These are phyloP conservation scores for Hymenoscyphus occultus DNA, from an alignment of 2,329 filamentous ascomycete genomes.

Conservation along the genomic window DNA sequence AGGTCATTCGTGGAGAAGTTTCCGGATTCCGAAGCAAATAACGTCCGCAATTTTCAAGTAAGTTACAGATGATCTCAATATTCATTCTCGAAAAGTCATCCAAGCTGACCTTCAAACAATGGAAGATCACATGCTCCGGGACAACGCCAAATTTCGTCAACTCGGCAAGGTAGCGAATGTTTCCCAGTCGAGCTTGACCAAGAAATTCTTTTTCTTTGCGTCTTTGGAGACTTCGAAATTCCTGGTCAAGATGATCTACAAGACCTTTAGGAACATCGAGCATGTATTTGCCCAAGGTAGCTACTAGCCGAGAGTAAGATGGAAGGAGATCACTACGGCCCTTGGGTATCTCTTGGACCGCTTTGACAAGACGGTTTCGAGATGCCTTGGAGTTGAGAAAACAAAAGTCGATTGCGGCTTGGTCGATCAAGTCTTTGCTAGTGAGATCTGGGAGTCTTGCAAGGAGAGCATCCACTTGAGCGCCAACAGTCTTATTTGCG, in stretches of 20 bases:
- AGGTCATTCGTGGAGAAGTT: conserved; percentile 87
- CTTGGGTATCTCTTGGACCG: conserved; percentile 90
- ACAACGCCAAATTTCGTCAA: conserved; percentile 97
- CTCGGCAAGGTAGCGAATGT: conserved; percentile 96
- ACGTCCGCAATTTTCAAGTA: conserved; percentile 93
- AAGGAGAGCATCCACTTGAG: conserved; percentile 89
- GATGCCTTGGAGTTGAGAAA: conserved; percentile 98
- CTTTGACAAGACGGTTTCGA: conserved; percentile 88
- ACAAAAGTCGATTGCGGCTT: conserved; percentile 93
- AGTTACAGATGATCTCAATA: conserved; percentile 95
- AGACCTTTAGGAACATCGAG: conserved; percentile 89
- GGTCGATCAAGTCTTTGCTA: conserved; percentile 86
- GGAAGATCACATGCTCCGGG: conserved; percentile 97
- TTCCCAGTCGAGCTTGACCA: conserved; percentile 87
- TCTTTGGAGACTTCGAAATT: conserved; percentile 93
- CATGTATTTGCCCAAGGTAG: conserved; percentile 91
- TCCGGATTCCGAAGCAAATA: conserved; percentile 91
- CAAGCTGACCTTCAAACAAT: conserved; percentile 94
- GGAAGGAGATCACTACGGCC: conserved; percentile 88
- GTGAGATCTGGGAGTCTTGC: conserved; percentile 86
- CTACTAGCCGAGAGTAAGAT: conserved; percentile 86
- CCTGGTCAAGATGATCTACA: conserved; percentile 88
- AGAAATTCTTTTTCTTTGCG: conserved; percentile 98
- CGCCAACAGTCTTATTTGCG: conserved; percentile 94
- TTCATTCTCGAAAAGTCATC: conserved; percentile 99